Conservation (phyloP, 768 basidiomycete genomes). For the Punctularia strigosozonata region DNA sequence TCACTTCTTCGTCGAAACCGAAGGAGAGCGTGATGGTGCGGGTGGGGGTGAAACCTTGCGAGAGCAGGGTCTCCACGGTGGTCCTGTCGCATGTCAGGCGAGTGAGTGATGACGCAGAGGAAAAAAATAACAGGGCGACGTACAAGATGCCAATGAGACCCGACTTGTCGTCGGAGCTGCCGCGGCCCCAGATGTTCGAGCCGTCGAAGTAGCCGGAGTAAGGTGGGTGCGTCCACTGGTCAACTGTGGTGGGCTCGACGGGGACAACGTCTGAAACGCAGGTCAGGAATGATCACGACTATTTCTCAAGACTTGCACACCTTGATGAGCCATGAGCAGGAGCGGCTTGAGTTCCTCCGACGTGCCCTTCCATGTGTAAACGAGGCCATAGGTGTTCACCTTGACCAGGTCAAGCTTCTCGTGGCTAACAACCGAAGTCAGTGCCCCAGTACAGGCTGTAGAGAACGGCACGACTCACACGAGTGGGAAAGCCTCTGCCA, state of each 20-base stretch:
- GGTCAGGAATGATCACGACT: neutral
- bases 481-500: constrained; percentile 45
- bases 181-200: constrained; percentile 21
- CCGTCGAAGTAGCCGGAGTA: constrained; percentile 51
- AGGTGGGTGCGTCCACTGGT: constrained; percentile 49
- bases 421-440: constrained; percentile 29
- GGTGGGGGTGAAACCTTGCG: constrained; percentile 33
- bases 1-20: constrained; percentile 41
- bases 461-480: constrained; percentile 25
- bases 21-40: constrained; percentile 27
- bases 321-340: constrained; percentile 42
- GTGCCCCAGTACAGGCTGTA: too few species aligned
- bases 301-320: constrained; percentile 10
- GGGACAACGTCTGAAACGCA: constrained; percentile 59
- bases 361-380: constrained; percentile 48
- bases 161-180: constrained; percentile 23
- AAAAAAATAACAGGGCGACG: constrained; percentile 1
- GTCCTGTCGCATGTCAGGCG: constrained; percentile 12
- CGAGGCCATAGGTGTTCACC: constrained; percentile 51
- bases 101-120: neutral
- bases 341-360: constrained; percentile 40
- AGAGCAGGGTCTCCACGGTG: constrained; percentile 33
- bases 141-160: constrained; percentile 21
- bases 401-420: constrained; percentile 35
- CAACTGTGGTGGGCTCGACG: constrained; percentile 41